Percentiles rank a stretch among this genome's conserved stretches.
These are phyloP conservation scores for Fusarium decemcellulare DNA, from an alignment of 2,329 filamentous ascomycete species.

Conservation along the genomic window DNA sequence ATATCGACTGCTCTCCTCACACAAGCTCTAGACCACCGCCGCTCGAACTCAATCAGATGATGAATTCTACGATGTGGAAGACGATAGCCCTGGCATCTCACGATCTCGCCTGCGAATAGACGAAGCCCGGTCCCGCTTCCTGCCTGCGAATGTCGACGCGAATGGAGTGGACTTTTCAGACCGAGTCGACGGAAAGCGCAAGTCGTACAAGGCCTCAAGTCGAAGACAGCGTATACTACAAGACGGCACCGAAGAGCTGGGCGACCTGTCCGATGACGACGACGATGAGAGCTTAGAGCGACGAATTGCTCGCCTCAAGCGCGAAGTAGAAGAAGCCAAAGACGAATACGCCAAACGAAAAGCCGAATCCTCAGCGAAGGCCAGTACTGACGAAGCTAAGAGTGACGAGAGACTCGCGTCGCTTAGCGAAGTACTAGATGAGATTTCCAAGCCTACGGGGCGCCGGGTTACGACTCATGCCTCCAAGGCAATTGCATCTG, in stretches of 20 bases:
- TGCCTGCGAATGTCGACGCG: constrained; percentile 81
- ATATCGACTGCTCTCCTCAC: constrained; percentile 40
- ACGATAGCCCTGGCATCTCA: constrained; percentile 78
- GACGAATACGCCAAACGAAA: constrained; percentile 71
- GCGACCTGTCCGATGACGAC: constrained; percentile 81
- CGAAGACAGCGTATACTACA: constrained; percentile 74
- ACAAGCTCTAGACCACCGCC: constrained; percentile 63
- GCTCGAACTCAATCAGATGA: constrained; percentile 72
- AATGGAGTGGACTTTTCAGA: constrained; percentile 90
- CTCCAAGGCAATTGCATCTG: constrained; percentile 19
- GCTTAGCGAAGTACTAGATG: constrained; percentile 80
- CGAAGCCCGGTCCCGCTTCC: constrained; percentile 85
- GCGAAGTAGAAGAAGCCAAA: constrained; percentile 85
- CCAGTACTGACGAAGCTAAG: constrained; percentile 62
- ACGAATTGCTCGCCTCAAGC: constrained; percentile 84
- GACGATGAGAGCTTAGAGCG: constrained; percentile 82
- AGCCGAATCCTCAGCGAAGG: constrained; percentile 60
- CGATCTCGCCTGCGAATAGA: constrained; percentile 82
- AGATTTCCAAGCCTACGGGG: constrained; percentile 62
- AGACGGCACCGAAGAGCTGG: constrained; percentile 76
- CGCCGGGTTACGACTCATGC: constrained; percentile 24
- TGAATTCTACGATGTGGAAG: constrained; percentile 74
- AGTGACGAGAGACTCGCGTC: constrained; percentile 65
- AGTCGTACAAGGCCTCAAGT: constrained; percentile 84
- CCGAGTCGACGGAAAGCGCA: constrained; percentile 84